Percentiles rank a stretch among this genome's conserved stretches.
Evolutionary conservation across 176 grass and related monocot genomes (phyloP).

Genomic region (Phoenix roebelenii): DNA sequence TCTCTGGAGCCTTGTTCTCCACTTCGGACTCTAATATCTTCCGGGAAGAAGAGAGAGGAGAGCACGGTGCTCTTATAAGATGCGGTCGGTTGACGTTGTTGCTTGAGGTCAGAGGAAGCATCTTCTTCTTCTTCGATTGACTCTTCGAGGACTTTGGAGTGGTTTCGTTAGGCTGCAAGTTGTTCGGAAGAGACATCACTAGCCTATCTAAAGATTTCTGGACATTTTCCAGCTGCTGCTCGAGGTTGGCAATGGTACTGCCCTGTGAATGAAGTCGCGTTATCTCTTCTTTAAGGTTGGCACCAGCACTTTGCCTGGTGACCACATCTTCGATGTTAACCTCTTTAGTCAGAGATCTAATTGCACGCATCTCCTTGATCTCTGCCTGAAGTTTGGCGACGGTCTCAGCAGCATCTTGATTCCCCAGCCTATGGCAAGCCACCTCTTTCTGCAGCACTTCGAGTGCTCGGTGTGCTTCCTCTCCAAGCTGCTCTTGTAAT

Average conservation of each 20-base stretch:
- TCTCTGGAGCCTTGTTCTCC: constrained; percentile 69
- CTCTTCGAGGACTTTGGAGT: constrained; percentile 49
- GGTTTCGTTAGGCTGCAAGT: constrained; percentile 24
- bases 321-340: constrained; percentile 25
- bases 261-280: constrained; percentile 80
- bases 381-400: constrained; percentile 88
- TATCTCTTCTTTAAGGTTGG: constrained; percentile 85
- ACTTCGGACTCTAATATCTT: constrained; percentile 48
- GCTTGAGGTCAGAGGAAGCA: constrained; percentile 61
- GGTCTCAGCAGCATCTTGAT: constrained; percentile 93
- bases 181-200: constrained; percentile 88
- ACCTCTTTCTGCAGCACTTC: constrained; percentile 95
- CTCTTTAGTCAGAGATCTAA: constrained; percentile 49
- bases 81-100: constrained; percentile 45
- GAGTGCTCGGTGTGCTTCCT: constrained; percentile 80
- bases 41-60: constrained; percentile 50
- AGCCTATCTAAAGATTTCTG: constrained; percentile 82
- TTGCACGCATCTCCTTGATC: constrained; percentile 64
- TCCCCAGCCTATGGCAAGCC: constrained; percentile 76
- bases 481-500: constrained; percentile 76
- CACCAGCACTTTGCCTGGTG: constrained; percentile 31
- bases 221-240: constrained; percentile 80
- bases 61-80: constrained; percentile 57
- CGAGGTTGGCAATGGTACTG: constrained; percentile 78
- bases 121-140: constrained; percentile 60